These are phyloP conservation scores for Colletotrichum cordylinicola DNA, from an alignment of 2,329 filamentous ascomycete genomes.

Conservation along the genomic window DNA sequence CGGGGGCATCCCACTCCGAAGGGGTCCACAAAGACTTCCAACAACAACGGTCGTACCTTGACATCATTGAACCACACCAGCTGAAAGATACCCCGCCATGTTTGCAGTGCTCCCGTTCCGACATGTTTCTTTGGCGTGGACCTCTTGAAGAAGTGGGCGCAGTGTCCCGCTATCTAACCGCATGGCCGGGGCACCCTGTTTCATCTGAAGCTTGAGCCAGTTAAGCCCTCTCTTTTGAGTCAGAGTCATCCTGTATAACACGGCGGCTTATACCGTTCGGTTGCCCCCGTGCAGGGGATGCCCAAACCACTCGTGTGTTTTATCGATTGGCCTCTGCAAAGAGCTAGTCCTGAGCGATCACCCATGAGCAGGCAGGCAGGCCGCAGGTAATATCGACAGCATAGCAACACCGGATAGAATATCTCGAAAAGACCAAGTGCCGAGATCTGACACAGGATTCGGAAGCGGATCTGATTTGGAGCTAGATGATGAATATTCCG, in stretches of 20 bases:
- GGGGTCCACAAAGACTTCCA: neutral
- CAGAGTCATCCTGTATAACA: neutral
- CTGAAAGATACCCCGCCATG: neutral
- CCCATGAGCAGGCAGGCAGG: neutral
- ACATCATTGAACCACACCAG: neutral
- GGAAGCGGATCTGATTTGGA: neutral
- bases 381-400: neutral
- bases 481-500: neutral
- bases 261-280: neutral
- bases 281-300: neutral
- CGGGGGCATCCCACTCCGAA: neutral
- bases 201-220: constrained; percentile 15
- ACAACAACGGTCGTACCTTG: neutral
- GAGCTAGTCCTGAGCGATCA: neutral
- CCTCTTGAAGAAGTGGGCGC: neutral
- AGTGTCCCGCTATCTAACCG: neutral
- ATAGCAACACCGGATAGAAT: neutral
- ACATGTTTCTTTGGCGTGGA: neutral
- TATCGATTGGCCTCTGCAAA: neutral
- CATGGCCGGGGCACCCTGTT: neutral
- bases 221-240: neutral
- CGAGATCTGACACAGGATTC: neutral
- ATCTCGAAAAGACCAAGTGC: neutral
- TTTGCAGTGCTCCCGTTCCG: neutral
- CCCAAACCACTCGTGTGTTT: neutral